A percentile compares a stretch with the other conserved stretches of the same genome.
Conservation (phyloP, 139 green algal species). For the Raphidocelis subcapitata region DNA sequence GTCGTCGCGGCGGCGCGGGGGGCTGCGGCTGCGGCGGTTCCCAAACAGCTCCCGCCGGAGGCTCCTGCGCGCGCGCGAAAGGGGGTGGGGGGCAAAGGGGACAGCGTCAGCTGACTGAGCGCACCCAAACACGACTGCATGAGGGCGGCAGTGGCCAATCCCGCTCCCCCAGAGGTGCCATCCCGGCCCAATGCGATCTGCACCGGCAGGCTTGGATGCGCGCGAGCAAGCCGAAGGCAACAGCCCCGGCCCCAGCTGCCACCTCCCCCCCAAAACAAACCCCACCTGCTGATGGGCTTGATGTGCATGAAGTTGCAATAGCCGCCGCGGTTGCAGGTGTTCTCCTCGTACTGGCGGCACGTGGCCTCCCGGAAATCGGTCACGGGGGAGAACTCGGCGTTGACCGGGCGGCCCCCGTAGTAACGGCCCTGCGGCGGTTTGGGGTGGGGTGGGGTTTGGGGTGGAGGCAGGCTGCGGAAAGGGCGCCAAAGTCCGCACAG, state of each 20-base stretch:
- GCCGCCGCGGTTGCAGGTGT: slow-evolving; percentile 92
- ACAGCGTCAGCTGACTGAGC: no score
- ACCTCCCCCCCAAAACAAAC: not conserved
- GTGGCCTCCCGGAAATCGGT: slow-evolving; percentile 98
- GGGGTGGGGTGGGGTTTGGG: no score
- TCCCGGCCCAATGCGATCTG: no score
- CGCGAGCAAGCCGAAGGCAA: not conserved
- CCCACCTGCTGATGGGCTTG: slow-evolving; percentile 83
- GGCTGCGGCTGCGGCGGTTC: slow-evolving; percentile 19
- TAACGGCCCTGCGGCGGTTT: slow-evolving; percentile 64
- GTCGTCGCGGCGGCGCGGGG: not conserved
- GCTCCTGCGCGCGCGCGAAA: slow-evolving; percentile 27
- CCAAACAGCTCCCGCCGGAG: slow-evolving; percentile 84
- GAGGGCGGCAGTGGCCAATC: no score
- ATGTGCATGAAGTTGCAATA: slow-evolving; percentile 99
- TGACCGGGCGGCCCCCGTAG: slow-evolving; percentile 89
- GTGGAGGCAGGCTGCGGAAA: no score
- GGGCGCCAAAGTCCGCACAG: not conserved
- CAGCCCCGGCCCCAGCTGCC: not conserved
- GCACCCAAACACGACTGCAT: no score
- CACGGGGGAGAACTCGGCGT: slow-evolving; percentile 95
- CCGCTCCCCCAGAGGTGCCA: no score
- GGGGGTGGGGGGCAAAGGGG: not conserved
- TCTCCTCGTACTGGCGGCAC: slow-evolving; percentile 98
- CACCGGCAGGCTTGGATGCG: not conserved